Conservation (phyloP, 257 asterid species). For the Solanum piurae region DNA sequence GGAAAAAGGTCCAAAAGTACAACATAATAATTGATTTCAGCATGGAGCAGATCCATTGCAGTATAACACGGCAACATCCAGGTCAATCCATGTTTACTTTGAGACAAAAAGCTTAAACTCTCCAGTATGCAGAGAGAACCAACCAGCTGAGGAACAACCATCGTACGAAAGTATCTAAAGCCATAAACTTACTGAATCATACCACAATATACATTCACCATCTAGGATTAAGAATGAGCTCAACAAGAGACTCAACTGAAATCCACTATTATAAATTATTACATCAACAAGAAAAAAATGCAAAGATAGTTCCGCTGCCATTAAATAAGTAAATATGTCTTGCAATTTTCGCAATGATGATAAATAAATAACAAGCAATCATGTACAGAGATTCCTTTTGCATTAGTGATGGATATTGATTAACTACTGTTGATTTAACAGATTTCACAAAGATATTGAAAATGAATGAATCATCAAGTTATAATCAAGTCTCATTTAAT, state of each 20-base stretch:
- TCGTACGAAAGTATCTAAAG: neutral
- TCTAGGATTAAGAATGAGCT: neutral
- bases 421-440: neutral
- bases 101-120: neutral
- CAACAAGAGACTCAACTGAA: neutral
- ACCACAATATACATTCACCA: neutral
- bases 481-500: neutral
- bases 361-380: neutral
- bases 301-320: neutral
- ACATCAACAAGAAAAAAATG: neutral
- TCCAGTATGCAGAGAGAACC: neutral
- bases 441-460: fast-evolving
- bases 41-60: neutral
- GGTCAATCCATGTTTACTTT: neutral
- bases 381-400: neutral
- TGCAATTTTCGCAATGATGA: neutral
- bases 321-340: no score
- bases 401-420: neutral
- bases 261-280: neutral
- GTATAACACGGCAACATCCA: neutral
- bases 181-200: no score
- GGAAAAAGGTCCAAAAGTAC: neutral
- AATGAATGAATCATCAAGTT: neutral
- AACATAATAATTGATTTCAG: neutral
- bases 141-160: neutral